phyloP scores from a whole-genome alignment of 768 basidiomycete genomes.

The Pulveroboletus ravenelii region DNA sequence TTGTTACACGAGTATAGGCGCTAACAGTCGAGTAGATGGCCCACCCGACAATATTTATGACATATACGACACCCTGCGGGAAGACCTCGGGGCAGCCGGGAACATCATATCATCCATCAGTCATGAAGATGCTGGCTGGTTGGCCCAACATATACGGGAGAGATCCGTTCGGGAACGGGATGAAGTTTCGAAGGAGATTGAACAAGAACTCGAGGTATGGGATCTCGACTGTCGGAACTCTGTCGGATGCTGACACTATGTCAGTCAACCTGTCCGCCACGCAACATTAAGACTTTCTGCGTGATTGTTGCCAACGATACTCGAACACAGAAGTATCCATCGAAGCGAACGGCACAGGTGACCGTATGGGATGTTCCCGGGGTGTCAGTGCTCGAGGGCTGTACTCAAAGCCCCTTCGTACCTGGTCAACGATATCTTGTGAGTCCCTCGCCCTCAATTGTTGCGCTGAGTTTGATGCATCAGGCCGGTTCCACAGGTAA shows the following conservation, averaged over 20 bases:
- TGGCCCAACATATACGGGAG: conserved; percentile 50
- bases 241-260: conserved; percentile 4
- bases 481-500: conserved; percentile 30
- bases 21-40: conserved; percentile 13
- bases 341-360: conserved; percentile 64
- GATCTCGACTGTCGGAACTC: not conserved
- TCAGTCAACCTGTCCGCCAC: conserved; percentile 61
- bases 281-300: conserved; percentile 72
- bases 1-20: not conserved
- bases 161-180: conserved; percentile 48
- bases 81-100: conserved; percentile 47
- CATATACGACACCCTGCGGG: conserved; percentile 56
- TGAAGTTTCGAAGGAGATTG: conserved; percentile 54
- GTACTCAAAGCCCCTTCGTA: conserved; percentile 45
- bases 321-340: conserved; percentile 44
- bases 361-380: conserved; percentile 78
- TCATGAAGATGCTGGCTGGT: conserved; percentile 54
- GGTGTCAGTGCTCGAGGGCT: conserved; percentile 47
- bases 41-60: conserved; percentile 47
- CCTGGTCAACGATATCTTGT: conserved; percentile 69
- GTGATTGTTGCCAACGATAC: conserved; percentile 67
- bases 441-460: conserved; percentile 18
- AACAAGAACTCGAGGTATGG: conserved; percentile 67
- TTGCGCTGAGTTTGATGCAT: not conserved
- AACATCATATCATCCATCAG: conserved; percentile 39